Evolutionary conservation across 1,284 basidiomycete species (phyloP).

Genomic region (Austroboletus niveus): DNA sequence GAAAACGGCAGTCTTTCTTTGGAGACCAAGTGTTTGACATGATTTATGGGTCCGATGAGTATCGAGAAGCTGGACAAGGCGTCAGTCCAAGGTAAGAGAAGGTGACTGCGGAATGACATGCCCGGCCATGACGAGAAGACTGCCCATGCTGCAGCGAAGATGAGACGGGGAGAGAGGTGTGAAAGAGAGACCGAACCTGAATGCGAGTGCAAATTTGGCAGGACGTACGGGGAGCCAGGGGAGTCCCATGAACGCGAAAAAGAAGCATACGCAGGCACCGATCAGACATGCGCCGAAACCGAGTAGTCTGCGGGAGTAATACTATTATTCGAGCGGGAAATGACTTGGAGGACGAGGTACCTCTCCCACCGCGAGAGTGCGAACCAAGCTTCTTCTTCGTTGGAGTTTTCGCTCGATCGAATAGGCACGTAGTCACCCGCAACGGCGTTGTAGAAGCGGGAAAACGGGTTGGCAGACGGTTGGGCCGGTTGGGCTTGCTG

Average conservation of each 20-base stretch:
- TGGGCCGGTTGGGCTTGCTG: constrained; percentile 40
- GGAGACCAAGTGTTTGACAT: constrained; percentile 85
- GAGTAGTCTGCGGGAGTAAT: constrained; percentile 62
- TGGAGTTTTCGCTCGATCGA: constrained; percentile 77
- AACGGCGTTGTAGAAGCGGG: constrained; percentile 74
- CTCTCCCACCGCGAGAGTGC: constrained; percentile 89
- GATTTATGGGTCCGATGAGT: constrained; percentile 82
- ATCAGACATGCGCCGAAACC: constrained; percentile 92
- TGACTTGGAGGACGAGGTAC: constrained; percentile 35
- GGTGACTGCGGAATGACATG: constrained; percentile 32
- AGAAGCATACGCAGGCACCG: constrained; percentile 93
- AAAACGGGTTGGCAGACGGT: constrained; percentile 52
- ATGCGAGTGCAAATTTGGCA: constrained; percentile 85
- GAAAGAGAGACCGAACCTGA: constrained; percentile 58
- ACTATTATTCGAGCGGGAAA: neutral
- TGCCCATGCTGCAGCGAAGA: constrained; percentile 57
- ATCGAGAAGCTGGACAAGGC: constrained; percentile 64
- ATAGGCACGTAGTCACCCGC: constrained; percentile 87
- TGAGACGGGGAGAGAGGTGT: neutral
- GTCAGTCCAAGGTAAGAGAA: neutral
- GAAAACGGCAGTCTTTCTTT: constrained; percentile 89
- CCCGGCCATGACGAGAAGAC: constrained; percentile 86
- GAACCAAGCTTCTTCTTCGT: constrained; percentile 97
- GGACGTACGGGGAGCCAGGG: constrained; percentile 83
- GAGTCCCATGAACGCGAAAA: constrained; percentile 89